Evolutionary conservation across 1,139 yeast genomes (phyloP), one percentile per base, ranked within the genome.

Genomic region (Blastobotrys aristatus): DNA sequence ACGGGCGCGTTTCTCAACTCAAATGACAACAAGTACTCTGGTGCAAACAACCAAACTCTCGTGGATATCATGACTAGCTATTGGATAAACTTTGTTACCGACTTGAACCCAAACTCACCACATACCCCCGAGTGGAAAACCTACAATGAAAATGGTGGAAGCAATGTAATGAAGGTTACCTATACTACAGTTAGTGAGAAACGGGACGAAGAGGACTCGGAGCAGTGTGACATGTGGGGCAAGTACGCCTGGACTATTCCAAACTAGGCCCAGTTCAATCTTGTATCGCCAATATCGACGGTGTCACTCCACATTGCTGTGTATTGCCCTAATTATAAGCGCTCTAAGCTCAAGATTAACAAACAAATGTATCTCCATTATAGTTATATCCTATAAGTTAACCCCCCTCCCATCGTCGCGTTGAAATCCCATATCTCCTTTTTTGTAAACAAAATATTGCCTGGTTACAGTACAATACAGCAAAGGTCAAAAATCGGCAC

Each of bases 91-190:
- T 52, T 52, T 41, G 49, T 46, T 2, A 29, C 35, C 14, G 45
- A 44, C 3, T 43, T 46, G 1, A 43, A 51, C 30, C 55, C 55
- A 3, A 52, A 52, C 37, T 11, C 37, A 2, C 4, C 20, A 16
- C 30, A 30, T 8, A 21, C 26, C 14, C 31, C 50, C 2, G 20
- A 10, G 16, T 51, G 54, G 53, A 38, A 41, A 17, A 26, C 22
- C n/a, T 50, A 50, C 29, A 40, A 16, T 1, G 7, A 7, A 3
- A 13, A 3, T 6, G 36, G 8, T 3, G 40, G 11, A 11, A 16
- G 5, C 18, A 41, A 34, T 18, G 39, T 26, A 2, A 14, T 41
- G 44, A 41, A 34, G n/a, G 18, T 41, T 21, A 32, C 44, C 6
- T 41, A 41, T 33, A 24, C 38, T 14, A 33, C 24, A 29, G 39